Evolutionary conservation across 2,329 filamentous ascomycete species (phyloP).

Genomic region (Waltergamsia citrina): DNA sequence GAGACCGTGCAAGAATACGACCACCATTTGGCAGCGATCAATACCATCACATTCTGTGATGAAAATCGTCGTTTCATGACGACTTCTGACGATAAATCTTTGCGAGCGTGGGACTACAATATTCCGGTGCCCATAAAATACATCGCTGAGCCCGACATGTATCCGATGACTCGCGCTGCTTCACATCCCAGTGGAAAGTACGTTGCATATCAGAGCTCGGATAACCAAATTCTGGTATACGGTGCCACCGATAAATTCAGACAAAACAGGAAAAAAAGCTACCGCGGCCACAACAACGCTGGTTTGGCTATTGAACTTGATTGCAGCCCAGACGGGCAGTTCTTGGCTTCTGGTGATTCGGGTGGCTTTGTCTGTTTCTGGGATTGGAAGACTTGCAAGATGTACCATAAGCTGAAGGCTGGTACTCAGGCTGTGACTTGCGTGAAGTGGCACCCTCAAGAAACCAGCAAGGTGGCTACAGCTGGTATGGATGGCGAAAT

Average conservation of each 20-base stretch:
- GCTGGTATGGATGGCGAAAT: slow-evolving; percentile 84
- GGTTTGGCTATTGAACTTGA: slow-evolving; percentile 87
- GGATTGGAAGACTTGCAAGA: slow-evolving; percentile 99
- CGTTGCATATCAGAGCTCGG: slow-evolving; percentile 83
- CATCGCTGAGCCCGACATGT: slow-evolving; percentile 97
- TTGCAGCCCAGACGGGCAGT: slow-evolving; percentile 85
- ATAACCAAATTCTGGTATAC: slow-evolving; percentile 97
- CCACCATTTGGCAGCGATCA: slow-evolving; percentile 94
- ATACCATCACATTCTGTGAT: slow-evolving; percentile 95
- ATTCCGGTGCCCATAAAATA: slow-evolving; percentile 98
- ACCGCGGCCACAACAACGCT: slow-evolving; percentile 90
- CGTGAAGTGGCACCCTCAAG: slow-evolving; percentile 93
- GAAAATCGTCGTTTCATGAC: slow-evolving; percentile 93
- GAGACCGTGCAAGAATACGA: slow-evolving; percentile 95
- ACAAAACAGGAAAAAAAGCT: slow-evolving; percentile 95
- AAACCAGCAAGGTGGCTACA: slow-evolving; percentile 87
- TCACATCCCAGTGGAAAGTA: slow-evolving; percentile 87
- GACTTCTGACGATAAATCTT: slow-evolving; percentile 91
- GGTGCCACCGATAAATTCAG: slow-evolving; percentile 91
- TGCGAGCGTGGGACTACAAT: slow-evolving; percentile 96
- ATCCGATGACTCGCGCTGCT: slow-evolving; percentile 79
- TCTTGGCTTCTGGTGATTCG: slow-evolving; percentile 78
- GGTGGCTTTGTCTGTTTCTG: slow-evolving; percentile 91
- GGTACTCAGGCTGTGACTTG: slow-evolving; percentile 76
- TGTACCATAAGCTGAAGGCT: slow-evolving; percentile 93